Evolutionary conservation across 2,329 filamentous ascomycete genomes (phyloP), one percentile per base, ranked within the genome.

Genomic region (Magnaporthiopsis rhizophila): DNA sequence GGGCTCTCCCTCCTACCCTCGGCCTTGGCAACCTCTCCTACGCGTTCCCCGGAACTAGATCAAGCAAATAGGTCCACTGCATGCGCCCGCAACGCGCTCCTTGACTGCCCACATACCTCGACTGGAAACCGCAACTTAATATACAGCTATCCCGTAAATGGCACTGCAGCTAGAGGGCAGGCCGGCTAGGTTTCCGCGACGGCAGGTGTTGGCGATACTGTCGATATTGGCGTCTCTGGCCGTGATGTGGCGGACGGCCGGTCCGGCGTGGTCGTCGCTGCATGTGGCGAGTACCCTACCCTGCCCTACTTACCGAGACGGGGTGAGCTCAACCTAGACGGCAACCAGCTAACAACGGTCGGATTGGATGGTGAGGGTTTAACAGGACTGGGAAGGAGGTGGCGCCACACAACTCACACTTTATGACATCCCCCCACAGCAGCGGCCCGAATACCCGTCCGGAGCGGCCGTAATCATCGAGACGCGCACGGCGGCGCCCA

Each of bases 401-500:
- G 18, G n/a, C 8, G 7, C 45, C 45, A n/a, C 21, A 2, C 3
- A 53, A 53, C n/a, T n/a, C n/a, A n/a, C n/a, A n/a, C n/a, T n/a
- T n/a, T n/a, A n/a, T n/a, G 45, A 3, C 45, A 6, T 6, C 18
- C 18, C 45, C 9, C 45, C 21, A n/a, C 0, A 50, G 18, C 45
- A 50, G 45, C 18, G 13, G 12, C 24, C 57, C 28, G 57, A 58
- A 15, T 60, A 21, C 58, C 58, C 58, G 26, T 56, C 45, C 45
- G 32, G 32, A 62, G 68, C 70, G 57, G 71, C 70, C 64, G 63
- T 73, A 36, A 67, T 73, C 50, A 69, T 69, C 64, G 71, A 72
- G 65, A 70, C 70, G 8, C 81, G 86, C n/a, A n/a, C n/a, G 32
- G 82, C 82, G 0, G 73, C 84, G 0, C 65, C 86, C 0, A 77